These are phyloP conservation scores for Gynandropsis gynandra DNA, from an alignment of 345 rosid genomes.

Conservation along the genomic window DNA sequence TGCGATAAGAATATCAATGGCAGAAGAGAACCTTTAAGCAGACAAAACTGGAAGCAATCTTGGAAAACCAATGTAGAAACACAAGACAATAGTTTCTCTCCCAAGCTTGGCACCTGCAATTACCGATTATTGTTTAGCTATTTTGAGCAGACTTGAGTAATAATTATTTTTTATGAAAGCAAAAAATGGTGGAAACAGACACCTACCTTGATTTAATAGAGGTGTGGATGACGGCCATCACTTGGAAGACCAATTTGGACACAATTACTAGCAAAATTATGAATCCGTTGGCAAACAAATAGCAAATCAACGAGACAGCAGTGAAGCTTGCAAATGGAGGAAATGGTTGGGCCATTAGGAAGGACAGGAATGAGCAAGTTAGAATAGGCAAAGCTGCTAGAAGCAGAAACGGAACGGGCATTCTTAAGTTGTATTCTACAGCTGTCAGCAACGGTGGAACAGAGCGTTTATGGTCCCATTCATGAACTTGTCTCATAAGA, in stretches of 20 bases:
- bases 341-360: conserved; percentile 56
- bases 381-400: conserved; percentile 51
- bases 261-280: conserved; percentile 45
- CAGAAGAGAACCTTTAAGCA: conserved; percentile 50
- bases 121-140: conserved; percentile 22
- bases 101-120: conserved; percentile 58
- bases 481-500: conserved; percentile 76
- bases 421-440: conserved; percentile 68
- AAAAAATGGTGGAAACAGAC: conserved; percentile 13
- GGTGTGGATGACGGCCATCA: conserved; percentile 56
- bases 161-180: neutral
- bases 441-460: conserved; percentile 70
- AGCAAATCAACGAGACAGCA: conserved; percentile 56
- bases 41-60: conserved; percentile 51
- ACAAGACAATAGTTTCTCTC: conserved; percentile 37
- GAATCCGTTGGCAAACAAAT: conserved; percentile 65
- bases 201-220: conserved; percentile 62
- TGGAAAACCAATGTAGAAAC: conserved; percentile 52
- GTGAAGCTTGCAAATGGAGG: conserved; percentile 67
- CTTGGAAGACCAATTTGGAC: conserved; percentile 65
- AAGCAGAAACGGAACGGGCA: conserved; percentile 64
- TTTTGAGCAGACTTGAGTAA: conserved; percentile 5
- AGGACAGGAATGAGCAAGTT: conserved; percentile 45
- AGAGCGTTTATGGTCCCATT: conserved; percentile 58
- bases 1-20: neutral